phyloP scores from a whole-genome alignment of 139 green algal species.

The Bryopsis sp. region DNA sequence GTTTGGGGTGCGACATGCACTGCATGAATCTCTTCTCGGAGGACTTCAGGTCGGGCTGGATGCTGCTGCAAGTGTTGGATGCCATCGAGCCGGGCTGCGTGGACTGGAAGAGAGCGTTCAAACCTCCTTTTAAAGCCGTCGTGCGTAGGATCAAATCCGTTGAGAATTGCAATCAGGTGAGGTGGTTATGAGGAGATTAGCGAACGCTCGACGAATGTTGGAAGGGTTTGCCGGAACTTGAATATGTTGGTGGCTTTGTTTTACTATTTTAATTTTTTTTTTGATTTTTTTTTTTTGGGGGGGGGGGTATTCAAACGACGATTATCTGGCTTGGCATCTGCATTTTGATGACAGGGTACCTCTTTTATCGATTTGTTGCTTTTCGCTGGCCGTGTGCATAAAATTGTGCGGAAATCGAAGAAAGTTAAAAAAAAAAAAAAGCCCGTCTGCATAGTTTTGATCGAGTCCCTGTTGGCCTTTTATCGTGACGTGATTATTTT shows the following conservation, averaged over 20 bases:
- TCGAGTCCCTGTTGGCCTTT: too few species aligned
- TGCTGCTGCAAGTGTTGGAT: conserved; percentile 39
- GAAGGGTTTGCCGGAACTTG: not conserved
- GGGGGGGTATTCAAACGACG: too few species aligned
- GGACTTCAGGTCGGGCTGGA: conserved; percentile 31
- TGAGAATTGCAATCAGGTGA: conserved; percentile 45
- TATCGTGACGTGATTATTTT: too few species aligned
- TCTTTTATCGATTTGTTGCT: too few species aligned
- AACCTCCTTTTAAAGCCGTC: conserved; percentile 29
- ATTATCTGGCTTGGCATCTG: too few species aligned
- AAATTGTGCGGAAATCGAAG: too few species aligned
- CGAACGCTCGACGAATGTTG: not conserved
- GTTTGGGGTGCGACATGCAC: not conserved
- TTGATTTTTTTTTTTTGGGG: too few species aligned
- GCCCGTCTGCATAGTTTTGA: too few species aligned
- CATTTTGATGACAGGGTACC: too few species aligned
- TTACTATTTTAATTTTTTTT: conserved; percentile 11
- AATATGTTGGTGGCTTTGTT: not conserved
- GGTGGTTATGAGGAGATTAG: conserved; percentile 22
- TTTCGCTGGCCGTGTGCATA: too few species aligned
- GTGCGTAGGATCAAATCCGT: conserved; percentile 26
- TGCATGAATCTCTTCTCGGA: conserved; percentile 15
- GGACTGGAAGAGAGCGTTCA: conserved; percentile 23
- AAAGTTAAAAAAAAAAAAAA: too few species aligned
- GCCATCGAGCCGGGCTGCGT: conserved; percentile 33